These are phyloP conservation scores for Rhodotorula taiwanensis DNA, from an alignment of 768 basidiomycete species.

Conservation along the genomic window DNA sequence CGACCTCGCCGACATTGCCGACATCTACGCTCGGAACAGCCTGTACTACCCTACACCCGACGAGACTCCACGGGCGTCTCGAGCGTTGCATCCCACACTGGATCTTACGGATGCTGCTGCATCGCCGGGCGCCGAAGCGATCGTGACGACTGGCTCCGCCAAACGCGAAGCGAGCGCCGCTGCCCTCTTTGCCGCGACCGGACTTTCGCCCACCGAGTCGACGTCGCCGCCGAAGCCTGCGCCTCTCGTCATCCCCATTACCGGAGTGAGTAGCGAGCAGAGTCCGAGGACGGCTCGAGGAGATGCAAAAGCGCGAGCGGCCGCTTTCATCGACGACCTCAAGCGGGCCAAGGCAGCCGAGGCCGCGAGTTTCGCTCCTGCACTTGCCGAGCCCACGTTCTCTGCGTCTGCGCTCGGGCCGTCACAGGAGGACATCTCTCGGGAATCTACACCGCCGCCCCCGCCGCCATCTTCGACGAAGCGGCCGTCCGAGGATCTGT, in stretches of 20 bases:
- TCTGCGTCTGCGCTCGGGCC: background rate
- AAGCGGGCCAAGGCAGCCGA: slow-evolving; percentile 8
- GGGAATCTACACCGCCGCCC: background rate
- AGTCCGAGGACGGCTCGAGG: background rate
- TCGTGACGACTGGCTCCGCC: too few species aligned
- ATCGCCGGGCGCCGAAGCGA: background rate
- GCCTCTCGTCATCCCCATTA: too few species aligned
- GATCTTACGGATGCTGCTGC: too few species aligned
- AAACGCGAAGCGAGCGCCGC: too few species aligned
- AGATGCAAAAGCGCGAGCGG: slow-evolving; percentile 28
- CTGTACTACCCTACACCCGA: background rate
- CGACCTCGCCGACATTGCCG: background rate
- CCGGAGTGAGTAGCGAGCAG: too few species aligned
- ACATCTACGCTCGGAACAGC: background rate
- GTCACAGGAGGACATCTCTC: background rate
- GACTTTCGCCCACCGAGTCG: too few species aligned
- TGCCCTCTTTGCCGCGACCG: too few species aligned
- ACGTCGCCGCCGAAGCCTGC: too few species aligned
- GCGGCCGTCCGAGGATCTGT: background rate
- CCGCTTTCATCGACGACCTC: slow-evolving; percentile 26
- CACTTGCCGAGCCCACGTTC: background rate
- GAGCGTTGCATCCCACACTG: too few species aligned
- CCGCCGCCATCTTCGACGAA: background rate
- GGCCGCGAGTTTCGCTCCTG: background rate
- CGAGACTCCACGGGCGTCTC: too few species aligned